These are phyloP conservation scores for Leptodontidium sp. DNA, from an alignment of 2,329 filamentous ascomycete species.

Conservation along the genomic window DNA sequence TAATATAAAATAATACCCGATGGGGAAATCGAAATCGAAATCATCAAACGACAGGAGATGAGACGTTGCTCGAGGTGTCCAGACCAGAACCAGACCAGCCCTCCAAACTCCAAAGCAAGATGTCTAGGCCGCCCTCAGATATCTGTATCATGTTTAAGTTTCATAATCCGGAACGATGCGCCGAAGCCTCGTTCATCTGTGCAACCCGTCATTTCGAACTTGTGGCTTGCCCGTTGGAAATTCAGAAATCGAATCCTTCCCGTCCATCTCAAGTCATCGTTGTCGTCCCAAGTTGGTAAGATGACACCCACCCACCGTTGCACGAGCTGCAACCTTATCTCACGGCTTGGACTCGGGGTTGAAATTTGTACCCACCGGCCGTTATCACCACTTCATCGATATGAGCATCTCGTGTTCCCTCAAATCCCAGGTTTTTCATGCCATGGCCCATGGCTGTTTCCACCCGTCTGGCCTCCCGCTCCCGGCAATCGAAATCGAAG, in stretches of 20 bases:
- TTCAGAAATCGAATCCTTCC: neutral
- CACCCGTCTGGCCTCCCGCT: neutral
- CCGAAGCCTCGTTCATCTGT: slow-evolving; percentile 16
- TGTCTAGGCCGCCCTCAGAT: slow-evolving; percentile 13
- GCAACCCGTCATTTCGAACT: slow-evolving; percentile 11
- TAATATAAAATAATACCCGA: slow-evolving; percentile 5
- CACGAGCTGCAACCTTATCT: slow-evolving; percentile 22
- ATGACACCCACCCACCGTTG: neutral
- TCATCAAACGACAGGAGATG: neutral
- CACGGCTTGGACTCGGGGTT: neutral
- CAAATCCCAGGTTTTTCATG: neutral
- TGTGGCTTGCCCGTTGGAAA: slow-evolving; percentile 1
- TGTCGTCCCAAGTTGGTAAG: neutral
- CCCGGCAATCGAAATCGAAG: slow-evolving; percentile 11
- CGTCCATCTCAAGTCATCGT: neutral
- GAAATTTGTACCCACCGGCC: neutral
- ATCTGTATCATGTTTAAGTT: slow-evolving; percentile 13
- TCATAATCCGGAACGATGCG: slow-evolving; percentile 7
- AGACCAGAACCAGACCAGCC: neutral
- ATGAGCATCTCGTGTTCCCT: slow-evolving; percentile 23
- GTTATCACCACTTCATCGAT: neutral
- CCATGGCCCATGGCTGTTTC: neutral
- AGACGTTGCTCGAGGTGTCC: neutral
- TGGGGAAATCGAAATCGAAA: slow-evolving; percentile 5
- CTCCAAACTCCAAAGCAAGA: neutral